Evolutionary conservation across 345 rosid genomes (phyloP).

Genomic region (Viola odorata): DNA sequence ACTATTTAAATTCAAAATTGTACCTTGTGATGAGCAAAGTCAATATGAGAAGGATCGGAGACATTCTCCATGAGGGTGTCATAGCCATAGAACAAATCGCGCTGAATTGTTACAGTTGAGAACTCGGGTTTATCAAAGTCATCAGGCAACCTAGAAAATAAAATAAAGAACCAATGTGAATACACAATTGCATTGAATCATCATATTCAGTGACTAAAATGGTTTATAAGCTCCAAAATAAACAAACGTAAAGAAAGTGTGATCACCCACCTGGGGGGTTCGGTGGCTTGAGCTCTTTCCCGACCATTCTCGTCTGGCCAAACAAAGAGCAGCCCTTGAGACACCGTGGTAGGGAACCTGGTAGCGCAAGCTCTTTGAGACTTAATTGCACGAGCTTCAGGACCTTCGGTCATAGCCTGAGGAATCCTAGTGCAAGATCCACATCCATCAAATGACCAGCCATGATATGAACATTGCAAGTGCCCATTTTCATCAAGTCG

Average conservation of each 20-base stretch:
- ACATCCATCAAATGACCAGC: slow-evolving; percentile 88
- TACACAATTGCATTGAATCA: slow-evolving; percentile 1
- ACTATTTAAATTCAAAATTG: not conserved
- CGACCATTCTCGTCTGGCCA: slow-evolving; percentile 93
- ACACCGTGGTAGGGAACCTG: slow-evolving; percentile 76
- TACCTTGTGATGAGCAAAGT: slow-evolving; percentile 98
- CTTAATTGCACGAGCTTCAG: slow-evolving; percentile 83
- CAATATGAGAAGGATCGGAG: slow-evolving; percentile 96
- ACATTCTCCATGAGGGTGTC: slow-evolving; percentile 98
- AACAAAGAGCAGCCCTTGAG: slow-evolving; percentile 94
- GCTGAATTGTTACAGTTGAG: slow-evolving; percentile 80
- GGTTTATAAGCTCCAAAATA: not conserved
- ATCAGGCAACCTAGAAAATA: slow-evolving; percentile 68
- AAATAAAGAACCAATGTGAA: slow-evolving; percentile 1
- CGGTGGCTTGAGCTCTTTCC: slow-evolving; percentile 73
- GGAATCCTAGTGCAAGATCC: slow-evolving; percentile 91
- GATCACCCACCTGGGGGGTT: slow-evolving; percentile 56
- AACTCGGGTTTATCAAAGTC: slow-evolving; percentile 84
- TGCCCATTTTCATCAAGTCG: slow-evolving; percentile 94
- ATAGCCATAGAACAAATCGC: slow-evolving; percentile 87
- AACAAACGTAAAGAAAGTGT: not conserved
- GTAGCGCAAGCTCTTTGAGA: slow-evolving; percentile 81
- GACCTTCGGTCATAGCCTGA: slow-evolving; percentile 81
- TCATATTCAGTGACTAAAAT: not conserved
- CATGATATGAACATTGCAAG: slow-evolving; percentile 94